Evolutionary conservation across 371 early-diverging fungal species (phyloP).

Genomic region (Massospora cicadina): DNA sequence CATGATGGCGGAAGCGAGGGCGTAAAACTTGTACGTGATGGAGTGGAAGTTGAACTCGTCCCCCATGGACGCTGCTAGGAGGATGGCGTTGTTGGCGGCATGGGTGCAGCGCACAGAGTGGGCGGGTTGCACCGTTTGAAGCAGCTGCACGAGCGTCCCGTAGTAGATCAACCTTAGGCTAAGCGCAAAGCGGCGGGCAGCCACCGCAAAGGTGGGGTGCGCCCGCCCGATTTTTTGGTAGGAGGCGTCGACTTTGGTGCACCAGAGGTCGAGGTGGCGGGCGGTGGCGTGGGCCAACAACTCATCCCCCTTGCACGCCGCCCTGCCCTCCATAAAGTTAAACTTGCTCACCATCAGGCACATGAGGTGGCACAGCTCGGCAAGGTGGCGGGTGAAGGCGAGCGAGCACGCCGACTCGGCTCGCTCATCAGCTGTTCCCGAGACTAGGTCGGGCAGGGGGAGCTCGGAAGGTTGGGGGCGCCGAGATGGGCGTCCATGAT

Average conservation of each 20-base stretch:
- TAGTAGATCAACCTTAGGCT: constrained; percentile 3
- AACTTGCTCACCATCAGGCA: constrained; percentile 8
- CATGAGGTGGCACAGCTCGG: constrained; percentile 7
- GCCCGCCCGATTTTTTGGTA: not conserved
- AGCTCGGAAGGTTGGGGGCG: not conserved
- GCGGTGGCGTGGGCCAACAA: not conserved
- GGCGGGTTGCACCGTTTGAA: not conserved
- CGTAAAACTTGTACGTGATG: constrained; percentile 4
- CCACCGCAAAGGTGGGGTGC: not conserved
- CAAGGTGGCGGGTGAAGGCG: not conserved
- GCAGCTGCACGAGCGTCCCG: not conserved
- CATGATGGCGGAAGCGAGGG: constrained; percentile 1
- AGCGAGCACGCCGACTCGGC: not conserved
- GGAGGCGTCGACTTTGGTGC: not conserved
- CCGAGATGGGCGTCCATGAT: not conserved
- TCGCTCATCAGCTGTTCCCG: not conserved
- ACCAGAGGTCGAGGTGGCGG: constrained; percentile 5
- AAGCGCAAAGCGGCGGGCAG: not conserved
- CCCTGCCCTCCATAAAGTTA: not conserved
- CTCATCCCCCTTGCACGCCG: not conserved
- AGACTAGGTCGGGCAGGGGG: not conserved
- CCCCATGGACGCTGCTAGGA: not conserved
- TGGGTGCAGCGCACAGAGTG: not conserved
- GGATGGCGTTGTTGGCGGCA: not conserved
- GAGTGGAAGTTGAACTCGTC: not conserved